Evolutionary conservation across 2,329 filamentous ascomycete species (phyloP), one percentile per base, ranked within the genome.

Genomic region (Cordyceps cicadae): DNA sequence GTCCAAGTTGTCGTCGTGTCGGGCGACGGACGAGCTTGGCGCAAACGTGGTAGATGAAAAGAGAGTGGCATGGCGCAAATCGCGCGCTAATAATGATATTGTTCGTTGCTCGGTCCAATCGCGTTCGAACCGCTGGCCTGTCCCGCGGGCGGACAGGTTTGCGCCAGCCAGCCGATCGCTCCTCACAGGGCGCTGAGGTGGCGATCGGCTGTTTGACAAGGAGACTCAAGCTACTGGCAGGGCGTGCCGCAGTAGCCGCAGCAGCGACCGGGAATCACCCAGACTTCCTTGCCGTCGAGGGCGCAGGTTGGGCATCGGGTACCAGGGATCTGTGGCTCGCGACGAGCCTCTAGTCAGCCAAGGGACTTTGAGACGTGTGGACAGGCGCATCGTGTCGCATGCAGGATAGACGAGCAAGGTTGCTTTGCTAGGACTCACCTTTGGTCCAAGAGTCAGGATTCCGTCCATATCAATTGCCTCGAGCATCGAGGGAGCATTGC

Each of bases 191-290:
- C 26, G 19, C 34, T 19, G 54, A 26, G 29, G n/a, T 41, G 39
- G 43, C 26, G 48, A 24, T 24, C 19, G 39, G 54, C 24, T 48
- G 43, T 59, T 51, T 24, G 58, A 54, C 58, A 24, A 39, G 39
- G 21, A 39, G 49, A 39, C 14, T 19, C 45, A 49, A 19, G 17
- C n/a, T 54, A 49, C 52, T 71, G 71, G 52, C 72, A 75, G 5
- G 77, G 75, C 26, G 79, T 80, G 54, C 79, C 79, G 69, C 79
- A 82, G 64, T 78, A 76, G 37, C 76, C 76, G 66, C 81, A 83
- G 55, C 72, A 71, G 61, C 78, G 76, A 57, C 81, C 81, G 37
- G 79, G 80, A 63, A 82, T 80, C 26, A 83, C 81, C 81, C 81
- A 83, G 49, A 80, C 78, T 66, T 82, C 81, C 63, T 77, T 73